phyloP scores from a whole-genome alignment of 2,329 filamentous ascomycete genomes.

The Trichoderma lentiforme region DNA sequence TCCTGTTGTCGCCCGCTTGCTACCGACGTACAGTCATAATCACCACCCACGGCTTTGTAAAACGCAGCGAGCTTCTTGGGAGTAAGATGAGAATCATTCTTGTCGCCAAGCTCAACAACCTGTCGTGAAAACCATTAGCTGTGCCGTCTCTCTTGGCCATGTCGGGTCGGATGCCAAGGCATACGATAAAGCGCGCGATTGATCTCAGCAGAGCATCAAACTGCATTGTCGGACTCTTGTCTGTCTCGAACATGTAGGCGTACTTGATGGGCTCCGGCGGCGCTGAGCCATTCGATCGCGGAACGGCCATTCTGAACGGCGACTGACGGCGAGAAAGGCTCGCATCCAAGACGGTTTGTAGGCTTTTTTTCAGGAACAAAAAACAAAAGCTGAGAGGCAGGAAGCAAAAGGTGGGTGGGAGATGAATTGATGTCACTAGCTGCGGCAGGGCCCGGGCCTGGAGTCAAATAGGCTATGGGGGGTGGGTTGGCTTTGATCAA shows the following conservation, averaged over 20 bases:
- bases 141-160: not conserved
- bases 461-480: not conserved
- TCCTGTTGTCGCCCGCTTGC: not conserved
- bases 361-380: not conserved
- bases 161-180: conserved; percentile 27
- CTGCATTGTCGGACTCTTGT: conserved; percentile 65
- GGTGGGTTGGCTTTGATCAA: not conserved
- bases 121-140: conserved; percentile 32
- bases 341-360: conserved; percentile 12
- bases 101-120: conserved; percentile 58
- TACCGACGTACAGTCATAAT: conserved; percentile 61
- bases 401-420: conserved; percentile 4
- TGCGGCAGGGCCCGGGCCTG: conserved; percentile 15
- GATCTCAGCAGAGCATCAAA: conserved; percentile 66
- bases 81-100: conserved; percentile 50
- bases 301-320: conserved; percentile 24
- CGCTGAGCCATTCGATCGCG: conserved; percentile 23
- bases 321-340: not conserved
- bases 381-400: not conserved
- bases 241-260: conserved; percentile 63
- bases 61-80: conserved; percentile 72
- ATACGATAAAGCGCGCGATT: conserved; percentile 68
- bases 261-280: conserved; percentile 43
- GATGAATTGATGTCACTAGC: conserved; percentile 16
- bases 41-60: conserved; percentile 70